Base-by-base conservation (phyloP, 2,329 filamentous ascomycete genomes). In the Cladosporium sp. region DNA sequence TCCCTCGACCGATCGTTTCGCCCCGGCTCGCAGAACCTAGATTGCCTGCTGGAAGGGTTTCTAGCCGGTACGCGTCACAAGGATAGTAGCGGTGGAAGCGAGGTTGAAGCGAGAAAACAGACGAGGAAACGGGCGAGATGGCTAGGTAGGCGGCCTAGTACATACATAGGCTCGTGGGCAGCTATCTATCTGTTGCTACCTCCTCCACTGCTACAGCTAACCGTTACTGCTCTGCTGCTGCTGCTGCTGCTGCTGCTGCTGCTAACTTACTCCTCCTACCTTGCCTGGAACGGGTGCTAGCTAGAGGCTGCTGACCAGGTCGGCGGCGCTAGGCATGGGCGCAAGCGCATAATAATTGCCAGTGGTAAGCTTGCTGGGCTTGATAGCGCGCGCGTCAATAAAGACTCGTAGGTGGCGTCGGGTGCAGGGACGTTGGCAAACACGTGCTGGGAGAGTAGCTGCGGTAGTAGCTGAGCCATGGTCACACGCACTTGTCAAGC, bases 221-320 rank as follows among this genome's bases (percentile, higher is more conserved):
- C n/a, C n/a, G n/a, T n/a, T n/a, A n/a, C n/a, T n/a, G n/a, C n/a
- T n/a, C n/a, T n/a, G n/a, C n/a, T n/a, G n/a, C n/a, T n/a, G n/a
- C n/a, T n/a, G n/a, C n/a, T n/a, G n/a, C n/a, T n/a, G n/a, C n/a
- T n/a, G n/a, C n/a, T 18, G 12, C 16, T 22, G 43, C 32, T 46
- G 43, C 43, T 29, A 27, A 18, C 19, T 46, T 9, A 13, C 25
- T 30, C 36, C 43, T 46, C 18, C 36, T 32, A 13, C 36, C 27
- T 36, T 40, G 32, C 36, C 36, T 35, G 12, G 7, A 35, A n/a
- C 11, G 11, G 13, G 25, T 40, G 43, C 43, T 33, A 47, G 43
- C 36, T 40, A 47, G n/a, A n/a, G 22, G 45, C 45, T 48, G 45
- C 45, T 40, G 45, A 48, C 45, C 45, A 48, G 45, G 29, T 40